Percentiles rank a stretch among this genome's conserved stretches.
phyloP scores from a whole-genome alignment of 768 basidiomycete genomes.

The Mycena alexandri region DNA sequence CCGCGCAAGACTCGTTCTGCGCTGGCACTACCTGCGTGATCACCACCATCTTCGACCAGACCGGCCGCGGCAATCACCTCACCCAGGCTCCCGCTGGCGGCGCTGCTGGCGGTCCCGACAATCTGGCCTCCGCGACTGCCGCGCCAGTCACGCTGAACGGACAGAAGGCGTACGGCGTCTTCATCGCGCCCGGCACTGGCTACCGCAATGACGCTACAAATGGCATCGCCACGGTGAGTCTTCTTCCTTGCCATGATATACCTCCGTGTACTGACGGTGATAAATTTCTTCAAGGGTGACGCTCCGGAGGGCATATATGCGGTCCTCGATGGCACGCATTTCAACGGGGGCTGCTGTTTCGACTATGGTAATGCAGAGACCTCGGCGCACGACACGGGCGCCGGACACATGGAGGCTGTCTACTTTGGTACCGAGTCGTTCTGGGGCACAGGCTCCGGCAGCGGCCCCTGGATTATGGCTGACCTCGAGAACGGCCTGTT shows the following conservation, averaged over 20 bases:
- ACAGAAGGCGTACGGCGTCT: no score
- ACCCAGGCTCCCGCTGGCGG: no score
- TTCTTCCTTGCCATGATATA: conserved; percentile 19
- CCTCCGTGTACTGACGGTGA: conserved; percentile 15
- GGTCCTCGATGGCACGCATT: no score
- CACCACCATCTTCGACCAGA: conserved; percentile 36
- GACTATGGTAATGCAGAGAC: conserved; percentile 36
- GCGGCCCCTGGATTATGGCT: conserved; percentile 34
- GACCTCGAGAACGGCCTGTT: no score
- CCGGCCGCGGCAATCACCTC: conserved; percentile 20
- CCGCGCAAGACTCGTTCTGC: conserved; percentile 31
- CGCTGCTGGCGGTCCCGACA: conserved; percentile 24
- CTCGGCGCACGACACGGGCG: conserved; percentile 23
- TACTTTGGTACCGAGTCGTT: conserved; percentile 24
- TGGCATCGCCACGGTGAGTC: conserved; percentile 33
- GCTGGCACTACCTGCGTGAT: no score
- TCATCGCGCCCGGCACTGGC: no score
- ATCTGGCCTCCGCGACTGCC: conserved; percentile 28
- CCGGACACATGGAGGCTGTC: conserved; percentile 27
- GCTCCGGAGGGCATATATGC: conserved; percentile 29
- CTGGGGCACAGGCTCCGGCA: conserved; percentile 30
- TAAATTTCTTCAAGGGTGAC: conserved; percentile 24
- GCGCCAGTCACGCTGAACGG: conserved; percentile 34
- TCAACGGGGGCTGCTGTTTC: no score
- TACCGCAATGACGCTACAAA: conserved; percentile 30